Percentiles rank a stretch among this genome's conserved stretches.
These are phyloP conservation scores for Lasiosphaeria hispida DNA, from an alignment of 495 filamentous ascomycete species.

Conservation along the genomic window DNA sequence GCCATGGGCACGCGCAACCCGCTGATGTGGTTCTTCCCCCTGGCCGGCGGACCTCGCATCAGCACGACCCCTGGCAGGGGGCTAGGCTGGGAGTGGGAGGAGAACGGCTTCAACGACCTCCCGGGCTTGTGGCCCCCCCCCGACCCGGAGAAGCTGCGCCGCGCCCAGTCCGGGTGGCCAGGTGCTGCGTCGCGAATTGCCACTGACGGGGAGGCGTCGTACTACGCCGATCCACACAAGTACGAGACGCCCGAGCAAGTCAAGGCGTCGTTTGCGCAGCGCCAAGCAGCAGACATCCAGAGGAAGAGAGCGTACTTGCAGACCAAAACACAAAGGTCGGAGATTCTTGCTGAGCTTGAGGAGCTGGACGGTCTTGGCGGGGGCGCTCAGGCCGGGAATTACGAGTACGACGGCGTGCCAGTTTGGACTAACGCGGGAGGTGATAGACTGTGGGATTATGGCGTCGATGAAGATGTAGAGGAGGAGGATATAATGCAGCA, in stretches of 20 bases:
- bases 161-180: constrained; percentile 32
- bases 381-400: constrained; percentile 27
- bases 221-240: constrained; percentile 1
- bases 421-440: constrained; percentile 84
- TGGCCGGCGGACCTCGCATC: constrained; percentile 40
- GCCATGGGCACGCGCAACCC: constrained; percentile 84
- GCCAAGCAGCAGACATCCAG: constrained; percentile 45
- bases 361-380: constrained; percentile 33
- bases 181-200: constrained; percentile 18
- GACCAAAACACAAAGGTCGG: constrained; percentile 44
- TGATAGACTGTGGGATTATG: constrained; percentile 82
- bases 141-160: constrained; percentile 78
- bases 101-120: constrained; percentile 83
- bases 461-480: constrained; percentile 81
- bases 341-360: constrained; percentile 41
- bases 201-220: neutral
- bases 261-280: constrained; percentile 34
- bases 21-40: constrained; percentile 58
- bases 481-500: constrained; percentile 54
- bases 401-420: constrained; percentile 52
- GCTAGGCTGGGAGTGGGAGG: constrained; percentile 66
- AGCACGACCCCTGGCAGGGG: constrained; percentile 18
- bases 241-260: constrained; percentile 25
- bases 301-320: constrained; percentile 40
- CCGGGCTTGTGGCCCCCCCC: constrained; percentile 74